Percentiles rank a stretch among this genome's conserved stretches.
phyloP scores from a whole-genome alignment of 2,329 filamentous ascomycete species.

The Pseudogymnoascus sp. region DNA sequence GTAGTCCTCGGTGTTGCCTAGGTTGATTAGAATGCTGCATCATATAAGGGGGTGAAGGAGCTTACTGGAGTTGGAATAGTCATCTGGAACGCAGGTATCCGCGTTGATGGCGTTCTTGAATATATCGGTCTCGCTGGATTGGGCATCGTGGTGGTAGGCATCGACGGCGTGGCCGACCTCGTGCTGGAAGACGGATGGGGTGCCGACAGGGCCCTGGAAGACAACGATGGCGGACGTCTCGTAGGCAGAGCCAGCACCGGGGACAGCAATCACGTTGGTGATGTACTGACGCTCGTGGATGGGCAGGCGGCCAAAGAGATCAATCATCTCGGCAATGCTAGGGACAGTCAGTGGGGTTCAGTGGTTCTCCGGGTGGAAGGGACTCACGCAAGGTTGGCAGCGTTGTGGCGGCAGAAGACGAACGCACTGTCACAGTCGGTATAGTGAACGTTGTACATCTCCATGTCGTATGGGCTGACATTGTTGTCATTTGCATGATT shows the following conservation, averaged over 20 bases:
- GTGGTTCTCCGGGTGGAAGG: not conserved
- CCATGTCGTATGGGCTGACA: slow-evolving; percentile 8
- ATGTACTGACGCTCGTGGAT: slow-evolving; percentile 16
- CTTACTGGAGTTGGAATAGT: slow-evolving; percentile 14
- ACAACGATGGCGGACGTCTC: slow-evolving; percentile 7
- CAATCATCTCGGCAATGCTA: slow-evolving; percentile 13
- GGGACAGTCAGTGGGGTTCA: not conserved
- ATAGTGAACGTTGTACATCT: slow-evolving; percentile 15
- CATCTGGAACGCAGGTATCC: slow-evolving; percentile 14
- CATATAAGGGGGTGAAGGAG: not conserved
- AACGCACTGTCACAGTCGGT: slow-evolving; percentile 13
- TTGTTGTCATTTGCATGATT: slow-evolving; percentile 11
- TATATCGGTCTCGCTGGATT: slow-evolving; percentile 10
- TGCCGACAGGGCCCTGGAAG: not conserved
- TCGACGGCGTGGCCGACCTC: slow-evolving; percentile 14
- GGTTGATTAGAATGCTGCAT: not conserved
- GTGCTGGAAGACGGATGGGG: slow-evolving; percentile 7
- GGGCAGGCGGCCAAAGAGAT: slow-evolving; percentile 14
- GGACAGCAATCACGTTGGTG: slow-evolving; percentile 14
- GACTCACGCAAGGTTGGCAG: slow-evolving; percentile 10
- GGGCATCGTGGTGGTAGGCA: slow-evolving; percentile 3
- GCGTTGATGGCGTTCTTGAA: slow-evolving; percentile 10
- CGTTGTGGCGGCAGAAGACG: slow-evolving; percentile 16
- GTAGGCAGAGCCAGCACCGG: slow-evolving; percentile 9
- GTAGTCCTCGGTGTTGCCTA: slow-evolving; percentile 14